Evolutionary conservation across 169 alveolate genomes (phyloP), one percentile per base, ranked within the genome.

Genomic region (Plasmodium billcollinsi): DNA sequence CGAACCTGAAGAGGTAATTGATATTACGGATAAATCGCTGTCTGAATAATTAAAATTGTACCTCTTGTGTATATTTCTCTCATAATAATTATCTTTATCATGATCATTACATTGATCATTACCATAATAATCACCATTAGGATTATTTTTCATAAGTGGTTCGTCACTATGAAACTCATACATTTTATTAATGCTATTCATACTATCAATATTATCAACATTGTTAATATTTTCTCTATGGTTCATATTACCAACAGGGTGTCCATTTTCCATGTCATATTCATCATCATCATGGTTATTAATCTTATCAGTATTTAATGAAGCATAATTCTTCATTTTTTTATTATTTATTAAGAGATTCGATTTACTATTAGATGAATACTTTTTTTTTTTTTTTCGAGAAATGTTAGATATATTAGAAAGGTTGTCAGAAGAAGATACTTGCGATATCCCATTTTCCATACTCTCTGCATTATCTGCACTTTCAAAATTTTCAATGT

Each of bases 1-100:
- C 3, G 92, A 45, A 11, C 88, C 88, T n/a, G 92, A 86, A 3
- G 92, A 86, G 7, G 88, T 62, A 20, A 86, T 72, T 4, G 92
- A 86, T 24, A 86, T 33, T 7, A 62, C 88, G 2, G 92, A 86
- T 24, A 86, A 21, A 4, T 86, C 75, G 24, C 88, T 73, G 58
- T 86, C 92, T 11, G 92, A 83, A 50, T 65, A 56, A 7, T 61
- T 39, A 5, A 9, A 80, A 0, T 12, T 63, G 9, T 50, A 74
- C 0, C 86, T 92, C 7, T 74, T 20, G 1, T 20, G 6, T n/a
- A 61, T 20, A 61, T n/a, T 6, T 7, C 15, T 7, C 2, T 72
- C 88, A n/a, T 86, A 71, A 24, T 45, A 26, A 43, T 43, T 49
- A 2, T n/a, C 7, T n/a, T 56, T 65, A 12, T 74, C 67, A 29